Evolutionary conservation across 2,329 filamentous ascomycete genomes (phyloP).

Genomic region (Niveomyces coronatus): DNA sequence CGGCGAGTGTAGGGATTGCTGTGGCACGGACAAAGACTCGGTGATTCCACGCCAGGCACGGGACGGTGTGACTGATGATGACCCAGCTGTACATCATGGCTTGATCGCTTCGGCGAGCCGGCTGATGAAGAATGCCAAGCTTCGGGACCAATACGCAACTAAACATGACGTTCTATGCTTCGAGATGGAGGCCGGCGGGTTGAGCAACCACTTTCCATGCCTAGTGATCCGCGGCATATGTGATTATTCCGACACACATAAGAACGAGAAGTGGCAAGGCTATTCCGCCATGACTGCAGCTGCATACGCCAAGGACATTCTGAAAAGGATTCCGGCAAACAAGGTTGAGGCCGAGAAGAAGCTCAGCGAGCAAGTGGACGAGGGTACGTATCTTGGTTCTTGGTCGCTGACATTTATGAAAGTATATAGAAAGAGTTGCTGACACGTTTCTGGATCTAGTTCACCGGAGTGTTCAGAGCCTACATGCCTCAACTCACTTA

Average conservation of each 20-base stretch:
- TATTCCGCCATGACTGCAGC: slow-evolving; percentile 27
- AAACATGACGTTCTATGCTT: slow-evolving; percentile 16
- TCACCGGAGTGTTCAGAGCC: background rate
- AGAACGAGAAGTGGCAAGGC: slow-evolving; percentile 25
- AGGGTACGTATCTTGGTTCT: too few relatives aligned
- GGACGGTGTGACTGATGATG: too few relatives aligned
- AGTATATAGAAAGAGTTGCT: too few relatives aligned
- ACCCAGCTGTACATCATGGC: slow-evolving; percentile 14
- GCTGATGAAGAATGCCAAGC: slow-evolving; percentile 24
- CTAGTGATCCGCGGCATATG: slow-evolving; percentile 29
- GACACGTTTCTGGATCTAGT: too few relatives aligned
- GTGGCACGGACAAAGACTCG: too few relatives aligned
- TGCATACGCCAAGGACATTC: slow-evolving; percentile 16
- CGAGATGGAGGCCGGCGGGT: slow-evolving; percentile 23
- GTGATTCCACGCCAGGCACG: too few relatives aligned
- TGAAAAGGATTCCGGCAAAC: background rate
- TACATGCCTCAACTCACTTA: background rate
- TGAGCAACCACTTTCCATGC: slow-evolving; percentile 21
- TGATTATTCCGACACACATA: slow-evolving; percentile 30
- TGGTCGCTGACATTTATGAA: too few relatives aligned
- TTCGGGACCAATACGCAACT: slow-evolving; percentile 19
- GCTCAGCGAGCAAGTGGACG: too few relatives aligned
- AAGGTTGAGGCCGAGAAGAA: background rate
- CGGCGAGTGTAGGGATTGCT: too few relatives aligned
- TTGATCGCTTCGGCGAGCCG: slow-evolving; percentile 23